Evolutionary conservation across 2,329 filamentous ascomycete genomes (phyloP), one percentile per base, ranked within the genome.

Genomic region (Chaetomium globosum): DNA sequence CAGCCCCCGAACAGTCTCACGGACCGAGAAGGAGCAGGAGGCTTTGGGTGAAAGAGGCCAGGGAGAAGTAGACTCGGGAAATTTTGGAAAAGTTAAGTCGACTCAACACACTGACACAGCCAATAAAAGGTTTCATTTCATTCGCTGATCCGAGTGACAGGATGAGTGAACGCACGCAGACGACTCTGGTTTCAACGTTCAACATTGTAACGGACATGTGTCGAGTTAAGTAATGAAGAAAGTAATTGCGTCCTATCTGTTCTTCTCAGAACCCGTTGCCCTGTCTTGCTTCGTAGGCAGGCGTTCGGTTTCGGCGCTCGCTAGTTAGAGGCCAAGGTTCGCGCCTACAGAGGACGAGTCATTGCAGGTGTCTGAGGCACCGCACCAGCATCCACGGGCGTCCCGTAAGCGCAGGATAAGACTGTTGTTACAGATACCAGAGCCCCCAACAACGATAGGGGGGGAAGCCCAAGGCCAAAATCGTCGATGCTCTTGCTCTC

Each of bases 351-450:
- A 26, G 54, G 21, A 23, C 39, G 36, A 33, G 33, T 9, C 33
- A 21, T 10, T 10, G 19, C 39, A n/a, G 9, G 13, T 46, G 36
- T 3, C 39, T 13, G 26, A 48, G 28, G 23, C 33, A n/a, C 46
- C 28, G 63, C 12, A 53, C 52, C 12, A n/a, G n/a, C 23, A 28
- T 19, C 31, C 53, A 26, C 36, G 53, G 39, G n/a, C 52, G 31
- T 21, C 21, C 26, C 33, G 13, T 46, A 28, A 61, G 28, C 59
- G 16, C 46, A 53, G 46, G 9, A 60, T 36, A 31, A 19, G 26
- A 26, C 53, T 53, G 64, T 68, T 69, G 65, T 61, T 70, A 70
- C 68, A 70, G 54, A 65, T 67, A 57, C 59, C 62, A 36, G 53
- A 65, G 56, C 49, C 59, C 49, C 63, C 39, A 39, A 19, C 16